Base-by-base conservation (phyloP, 441 rosid species). In the Populus hybrid region DNA sequence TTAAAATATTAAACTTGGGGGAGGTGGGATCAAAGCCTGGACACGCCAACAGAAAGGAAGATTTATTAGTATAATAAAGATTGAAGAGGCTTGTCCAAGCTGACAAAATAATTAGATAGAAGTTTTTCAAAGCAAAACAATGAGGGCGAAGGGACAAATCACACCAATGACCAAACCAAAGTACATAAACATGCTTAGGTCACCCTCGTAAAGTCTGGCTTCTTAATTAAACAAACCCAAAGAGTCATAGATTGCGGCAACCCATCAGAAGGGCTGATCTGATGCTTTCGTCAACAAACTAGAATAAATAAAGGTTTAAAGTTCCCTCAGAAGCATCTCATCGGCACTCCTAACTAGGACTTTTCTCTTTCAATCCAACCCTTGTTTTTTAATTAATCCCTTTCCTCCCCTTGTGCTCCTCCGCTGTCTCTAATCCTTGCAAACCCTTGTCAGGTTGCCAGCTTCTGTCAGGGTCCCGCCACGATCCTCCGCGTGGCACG, bases 281-380 rank as follows among this genome's bases (percentile, higher is more conserved):
- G 50, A 46, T 50, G 78, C 78, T 46, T 20, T 72, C 73, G 67
- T 69, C 78, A 9, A 34, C 68, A n/a, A 42, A 9, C 36, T 10
- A 36, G 2, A 64, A 63, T 30, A 16, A 54, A 20, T 21, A 1
- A 54, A 54, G 61, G 8, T 2, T 54, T 54, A 54, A 16, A 54
- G 61, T 54, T 18, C 61, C 61, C 61, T 16, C 61, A 5, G n/a
- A 54, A 18, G 21, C 21, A 54, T 54, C 61, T 54, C 50, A 42
- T 11, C 5, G 14, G 50, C 14, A 42, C 50, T 42, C 14, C 50
- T 54, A 54, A 18, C 6, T 18, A 54, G 61, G 61, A 30, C 32
- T 30, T 2, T 54, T 54, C 61, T 54, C 61, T 54, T 54, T 54
- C 6, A 54, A 54, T 54, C 61, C 0, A 54, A 54, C 61, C 21